These are phyloP conservation scores for Saturnispora zaruensis DNA, from an alignment of 805 yeast genomes.

Conservation along the genomic window DNA sequence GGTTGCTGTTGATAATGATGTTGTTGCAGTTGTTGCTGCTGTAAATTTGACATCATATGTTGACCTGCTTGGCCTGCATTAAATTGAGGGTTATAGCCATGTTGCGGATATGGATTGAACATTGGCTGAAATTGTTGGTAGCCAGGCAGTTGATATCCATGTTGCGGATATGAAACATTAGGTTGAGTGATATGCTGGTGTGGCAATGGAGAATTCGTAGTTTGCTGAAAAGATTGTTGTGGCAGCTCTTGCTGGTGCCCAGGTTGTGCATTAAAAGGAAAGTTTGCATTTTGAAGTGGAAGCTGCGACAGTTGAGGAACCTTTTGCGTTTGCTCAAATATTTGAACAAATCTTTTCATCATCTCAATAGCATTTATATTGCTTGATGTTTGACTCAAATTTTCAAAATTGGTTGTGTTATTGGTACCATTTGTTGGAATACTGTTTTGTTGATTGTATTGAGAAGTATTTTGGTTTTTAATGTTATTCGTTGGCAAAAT, in stretches of 20 bases:
- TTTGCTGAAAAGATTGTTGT: conserved; percentile 14
- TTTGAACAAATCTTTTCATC: conserved; percentile 14
- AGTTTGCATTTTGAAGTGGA: conserved; percentile 14
- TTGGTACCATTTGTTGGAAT: not conserved
- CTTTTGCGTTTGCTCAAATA: conserved; percentile 12
- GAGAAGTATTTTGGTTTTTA: not conserved
- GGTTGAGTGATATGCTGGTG: conserved; percentile 1
- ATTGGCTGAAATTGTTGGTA: conserved; percentile 4
- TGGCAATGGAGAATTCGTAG: not conserved
- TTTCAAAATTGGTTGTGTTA: not conserved
- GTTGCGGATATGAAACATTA: not conserved
- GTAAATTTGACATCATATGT: not conserved
- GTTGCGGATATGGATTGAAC: conserved; percentile 4
- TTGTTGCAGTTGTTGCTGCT: conserved; percentile 16
- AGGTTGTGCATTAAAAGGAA: conserved; percentile 15
- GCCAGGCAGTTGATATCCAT: not conserved
- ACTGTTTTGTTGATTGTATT: conserved; percentile 17
- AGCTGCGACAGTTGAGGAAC: not conserved
- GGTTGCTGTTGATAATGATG: conserved; percentile 13
- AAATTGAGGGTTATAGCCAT: not conserved
- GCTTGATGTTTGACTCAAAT: not conserved
- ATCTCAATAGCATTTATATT: conserved; percentile 4
- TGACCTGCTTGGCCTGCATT: not conserved
- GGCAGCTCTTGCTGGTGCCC: conserved; percentile 16
- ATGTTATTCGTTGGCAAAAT: not conserved